phyloP scores from a whole-genome alignment of 768 basidiomycete species.

The Mycena alexandri region DNA sequence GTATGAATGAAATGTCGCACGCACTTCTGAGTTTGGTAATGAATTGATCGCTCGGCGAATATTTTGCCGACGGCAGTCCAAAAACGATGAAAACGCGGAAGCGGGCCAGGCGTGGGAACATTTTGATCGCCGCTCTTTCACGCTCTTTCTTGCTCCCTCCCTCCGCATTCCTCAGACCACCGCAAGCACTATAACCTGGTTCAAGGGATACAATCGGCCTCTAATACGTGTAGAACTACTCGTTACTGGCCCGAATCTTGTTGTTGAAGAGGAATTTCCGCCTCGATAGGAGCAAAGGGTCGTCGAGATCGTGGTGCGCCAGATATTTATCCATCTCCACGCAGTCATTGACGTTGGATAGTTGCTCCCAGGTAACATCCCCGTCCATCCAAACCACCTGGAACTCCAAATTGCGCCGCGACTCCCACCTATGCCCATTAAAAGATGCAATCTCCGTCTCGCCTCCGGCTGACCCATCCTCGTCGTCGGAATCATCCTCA shows the following conservation, averaged over 20 bases:
- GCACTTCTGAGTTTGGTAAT: neutral
- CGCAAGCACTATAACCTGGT: neutral
- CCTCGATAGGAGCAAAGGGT: slow-evolving; percentile 7
- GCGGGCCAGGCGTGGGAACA: neutral
- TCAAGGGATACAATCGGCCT: neutral
- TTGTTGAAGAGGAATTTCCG: neutral
- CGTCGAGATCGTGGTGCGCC: slow-evolving; percentile 14
- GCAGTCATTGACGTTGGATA: slow-evolving; percentile 27
- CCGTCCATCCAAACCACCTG: slow-evolving; percentile 29
- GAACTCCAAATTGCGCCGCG: slow-evolving; percentile 12
- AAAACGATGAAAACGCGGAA: neutral
- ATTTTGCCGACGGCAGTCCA: neutral
- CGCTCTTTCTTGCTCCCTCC: neutral
- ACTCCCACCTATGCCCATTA: slow-evolving; percentile 16
- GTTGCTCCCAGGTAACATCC: slow-evolving; percentile 29
- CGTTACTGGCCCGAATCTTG: neutral
- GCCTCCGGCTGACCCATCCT: slow-evolving; percentile 11
- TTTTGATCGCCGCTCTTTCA: neutral
- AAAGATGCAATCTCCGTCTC: slow-evolving; percentile 7
- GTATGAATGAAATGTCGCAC: neutral
- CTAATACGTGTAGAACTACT: neutral
- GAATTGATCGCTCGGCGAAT: slow-evolving; percentile 6
- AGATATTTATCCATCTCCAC: slow-evolving; percentile 20
- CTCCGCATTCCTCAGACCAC: neutral
- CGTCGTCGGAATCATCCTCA: slow-evolving; percentile 12